Percentiles rank a stretch among this genome's conserved stretches.
phyloP scores from a whole-genome alignment of 306 rosid genomes.

The Medicago lupulina region DNA sequence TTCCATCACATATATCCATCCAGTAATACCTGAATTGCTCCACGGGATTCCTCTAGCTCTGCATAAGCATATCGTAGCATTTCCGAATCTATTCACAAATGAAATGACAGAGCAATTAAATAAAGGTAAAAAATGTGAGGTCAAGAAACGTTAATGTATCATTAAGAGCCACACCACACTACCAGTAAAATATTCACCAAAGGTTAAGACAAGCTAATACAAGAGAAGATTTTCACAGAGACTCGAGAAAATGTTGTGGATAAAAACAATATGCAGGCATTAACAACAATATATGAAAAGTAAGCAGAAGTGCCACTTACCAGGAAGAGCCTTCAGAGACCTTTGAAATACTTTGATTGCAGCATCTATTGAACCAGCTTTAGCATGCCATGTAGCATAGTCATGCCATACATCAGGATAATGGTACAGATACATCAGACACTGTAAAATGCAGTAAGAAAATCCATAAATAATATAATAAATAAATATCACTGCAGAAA shows the following conservation, averaged over 20 bases:
- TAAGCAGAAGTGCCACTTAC: constrained; percentile 46
- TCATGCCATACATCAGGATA: constrained; percentile 97
- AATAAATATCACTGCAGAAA: constrained; percentile 22
- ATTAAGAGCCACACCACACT: constrained; percentile 3
- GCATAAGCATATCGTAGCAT: constrained; percentile 95
- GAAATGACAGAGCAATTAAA: constrained; percentile 16
- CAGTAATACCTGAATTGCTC: constrained; percentile 79
- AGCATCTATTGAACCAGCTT: constrained; percentile 85
- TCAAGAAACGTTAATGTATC: not conserved
- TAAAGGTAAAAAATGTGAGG: not conserved
- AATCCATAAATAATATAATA: constrained; percentile 36
- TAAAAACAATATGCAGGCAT: constrained; percentile 26
- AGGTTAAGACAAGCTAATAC: constrained; percentile 12
- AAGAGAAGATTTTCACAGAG: not conserved
- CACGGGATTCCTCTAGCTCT: constrained; percentile 98
- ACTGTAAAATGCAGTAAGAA: constrained; percentile 62
- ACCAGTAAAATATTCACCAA: not conserved
- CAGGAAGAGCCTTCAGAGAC: constrained; percentile 94
- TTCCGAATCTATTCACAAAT: constrained; percentile 63
- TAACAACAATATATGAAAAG: constrained; percentile 30
- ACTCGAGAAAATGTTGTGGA: constrained; percentile 8
- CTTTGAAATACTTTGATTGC: constrained; percentile 98
- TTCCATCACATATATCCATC: constrained; percentile 28
- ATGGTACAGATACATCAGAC: constrained; percentile 95
- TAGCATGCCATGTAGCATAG: constrained; percentile 97